These are phyloP conservation scores for Erythrobasidium yunnanense DNA, from an alignment of 768 basidiomycete species.

Conservation along the genomic window DNA sequence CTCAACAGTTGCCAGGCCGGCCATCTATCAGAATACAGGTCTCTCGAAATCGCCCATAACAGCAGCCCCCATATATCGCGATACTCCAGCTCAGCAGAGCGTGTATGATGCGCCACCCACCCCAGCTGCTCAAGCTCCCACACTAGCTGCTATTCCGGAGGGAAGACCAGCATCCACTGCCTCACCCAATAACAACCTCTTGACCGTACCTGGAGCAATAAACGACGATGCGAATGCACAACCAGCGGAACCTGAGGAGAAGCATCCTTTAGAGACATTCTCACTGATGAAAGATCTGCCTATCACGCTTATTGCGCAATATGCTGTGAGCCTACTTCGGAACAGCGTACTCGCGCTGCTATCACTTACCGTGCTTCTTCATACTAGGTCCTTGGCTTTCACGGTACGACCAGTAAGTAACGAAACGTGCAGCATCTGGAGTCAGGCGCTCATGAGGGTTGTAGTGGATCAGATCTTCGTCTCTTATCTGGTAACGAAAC, in stretches of 20 bases:
- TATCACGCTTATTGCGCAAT: constrained; percentile 16
- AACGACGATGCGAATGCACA: neutral
- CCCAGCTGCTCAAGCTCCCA: neutral
- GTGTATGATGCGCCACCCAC: neutral
- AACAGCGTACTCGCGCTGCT: neutral
- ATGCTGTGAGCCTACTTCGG: constrained; percentile 13
- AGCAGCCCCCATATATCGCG: constrained; percentile 7
- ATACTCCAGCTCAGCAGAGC: neutral
- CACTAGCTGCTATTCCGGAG: constrained; percentile 19
- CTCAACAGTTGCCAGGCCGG: neutral
- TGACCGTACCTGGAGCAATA: constrained; percentile 7
- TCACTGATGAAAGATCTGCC: constrained; percentile 22
- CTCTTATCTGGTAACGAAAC: constrained; percentile 50
- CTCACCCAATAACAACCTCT: neutral
- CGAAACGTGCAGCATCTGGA: constrained; percentile 1
- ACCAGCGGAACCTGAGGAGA: neutral
- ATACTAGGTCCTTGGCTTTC: neutral
- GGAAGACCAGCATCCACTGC: constrained; percentile 6
- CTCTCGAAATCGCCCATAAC: constrained; percentile 4
- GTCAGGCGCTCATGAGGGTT: constrained; percentile 25
- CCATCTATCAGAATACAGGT: constrained; percentile 26
- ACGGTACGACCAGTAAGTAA: constrained; percentile 12
- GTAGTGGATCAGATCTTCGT: constrained; percentile 35
- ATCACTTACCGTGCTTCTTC: constrained; percentile 1
- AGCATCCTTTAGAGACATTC: constrained; percentile 16